phyloP scores from a whole-genome alignment of 116 monocot species.

The Trichopus zeylanicus region DNA sequence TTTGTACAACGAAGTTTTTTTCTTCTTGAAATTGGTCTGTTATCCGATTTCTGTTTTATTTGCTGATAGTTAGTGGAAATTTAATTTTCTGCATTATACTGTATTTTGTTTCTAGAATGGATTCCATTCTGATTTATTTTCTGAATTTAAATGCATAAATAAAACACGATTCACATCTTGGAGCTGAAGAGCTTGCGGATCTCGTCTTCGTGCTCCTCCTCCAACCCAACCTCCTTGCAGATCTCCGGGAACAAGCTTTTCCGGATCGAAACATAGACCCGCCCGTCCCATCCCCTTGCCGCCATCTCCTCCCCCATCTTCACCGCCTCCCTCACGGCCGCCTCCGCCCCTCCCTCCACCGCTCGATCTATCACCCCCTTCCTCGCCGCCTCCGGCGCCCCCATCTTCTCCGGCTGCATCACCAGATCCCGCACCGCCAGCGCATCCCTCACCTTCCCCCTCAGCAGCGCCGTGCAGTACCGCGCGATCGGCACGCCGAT shows the following conservation, averaged over 20 bases:
- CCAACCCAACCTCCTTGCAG: slow-evolving; percentile 38
- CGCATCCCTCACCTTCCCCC: slow-evolving; percentile 40
- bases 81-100: too few species aligned
- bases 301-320: slow-evolving; percentile 60
- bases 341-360: slow-evolving; percentile 13
- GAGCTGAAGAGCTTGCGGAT: background rate
- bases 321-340: slow-evolving; percentile 44
- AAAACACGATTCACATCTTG: slow-evolving; percentile 20
- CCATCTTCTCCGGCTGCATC: slow-evolving; percentile 43
- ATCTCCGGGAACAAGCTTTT: slow-evolving; percentile 40
- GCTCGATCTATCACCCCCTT: slow-evolving; percentile 55
- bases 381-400: slow-evolving; percentile 46
- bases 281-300: slow-evolving; percentile 54
- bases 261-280: slow-evolving; percentile 56
- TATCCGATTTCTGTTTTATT: too few species aligned
- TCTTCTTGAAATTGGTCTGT: too few species aligned
- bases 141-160: too few species aligned
- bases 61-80: too few species aligned
- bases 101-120: too few species aligned
- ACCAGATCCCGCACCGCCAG: slow-evolving; percentile 41
- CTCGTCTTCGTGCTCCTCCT: slow-evolving; percentile 19
- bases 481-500: slow-evolving; percentile 44
- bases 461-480: slow-evolving; percentile 50
- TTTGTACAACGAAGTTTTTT: too few species aligned
- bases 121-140: too few species aligned